These are phyloP conservation scores for Suhomyces bokatorum DNA, from an alignment of 1,139 yeast genomes.

Conservation along the genomic window DNA sequence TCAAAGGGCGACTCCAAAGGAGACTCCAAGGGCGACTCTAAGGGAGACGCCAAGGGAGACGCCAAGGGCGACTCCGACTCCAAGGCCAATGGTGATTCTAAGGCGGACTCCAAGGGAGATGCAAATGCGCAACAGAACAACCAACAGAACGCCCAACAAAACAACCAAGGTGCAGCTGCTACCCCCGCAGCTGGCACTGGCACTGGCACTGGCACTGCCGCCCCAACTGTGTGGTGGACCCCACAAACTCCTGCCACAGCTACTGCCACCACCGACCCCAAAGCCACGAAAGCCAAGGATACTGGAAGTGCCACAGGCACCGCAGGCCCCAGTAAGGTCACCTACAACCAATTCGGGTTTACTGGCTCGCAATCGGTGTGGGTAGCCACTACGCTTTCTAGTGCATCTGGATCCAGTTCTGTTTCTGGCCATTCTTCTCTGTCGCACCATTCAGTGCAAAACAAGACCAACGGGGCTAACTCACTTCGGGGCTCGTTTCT, in stretches of 20 bases:
- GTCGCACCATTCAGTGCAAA: conserved; percentile 15
- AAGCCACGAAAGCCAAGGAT: conserved; percentile 5
- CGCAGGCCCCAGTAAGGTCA: conserved; percentile 12
- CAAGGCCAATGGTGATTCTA: conserved; percentile 19
- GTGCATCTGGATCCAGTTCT: conserved; percentile 9
- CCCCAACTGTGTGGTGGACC: conserved; percentile 12
- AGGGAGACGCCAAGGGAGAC: conserved; percentile 14
- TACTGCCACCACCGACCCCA: conserved; percentile 17
- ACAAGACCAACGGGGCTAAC: conserved; percentile 19
- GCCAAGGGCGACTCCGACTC: conserved; percentile 13
- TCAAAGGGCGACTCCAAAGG: conserved; percentile 14
- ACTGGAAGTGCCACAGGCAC: conserved; percentile 8
- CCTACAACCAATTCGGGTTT: conserved; percentile 47
- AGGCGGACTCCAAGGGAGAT: conserved; percentile 9
- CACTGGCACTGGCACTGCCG: conserved; percentile 11
- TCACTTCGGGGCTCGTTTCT: conserved; percentile 12
- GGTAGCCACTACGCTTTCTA: conserved; percentile 21
- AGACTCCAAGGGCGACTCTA: conserved; percentile 19
- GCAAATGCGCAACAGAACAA: too few species aligned
- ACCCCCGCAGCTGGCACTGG: conserved; percentile 16
- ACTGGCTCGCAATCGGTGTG: conserved; percentile 43
- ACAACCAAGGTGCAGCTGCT: conserved; percentile 15
- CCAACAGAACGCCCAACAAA: too few species aligned
- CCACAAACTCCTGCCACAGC: conserved; percentile 17
- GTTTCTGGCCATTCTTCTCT: conserved; percentile 10